Percentiles rank a stretch among this genome's conserved stretches.
These are phyloP conservation scores for Scedosporium aurantiacum DNA, from an alignment of 2,329 filamentous ascomycete genomes.

Conservation along the genomic window DNA sequence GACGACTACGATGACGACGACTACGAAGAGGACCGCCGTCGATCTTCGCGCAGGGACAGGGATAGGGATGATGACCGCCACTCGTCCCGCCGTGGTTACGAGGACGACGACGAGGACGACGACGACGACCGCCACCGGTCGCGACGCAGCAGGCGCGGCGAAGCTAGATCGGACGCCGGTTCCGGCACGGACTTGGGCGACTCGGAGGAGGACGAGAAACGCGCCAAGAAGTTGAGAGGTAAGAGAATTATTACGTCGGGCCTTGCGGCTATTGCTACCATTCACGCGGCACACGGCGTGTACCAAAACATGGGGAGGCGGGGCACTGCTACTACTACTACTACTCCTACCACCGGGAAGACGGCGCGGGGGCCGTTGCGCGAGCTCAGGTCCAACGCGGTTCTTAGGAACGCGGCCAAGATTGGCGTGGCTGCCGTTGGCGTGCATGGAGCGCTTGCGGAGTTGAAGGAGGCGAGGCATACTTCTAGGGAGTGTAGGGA, in stretches of 20 bases:
- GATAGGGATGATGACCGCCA: conserved; percentile 19
- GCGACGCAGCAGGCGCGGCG: conserved; percentile 28
- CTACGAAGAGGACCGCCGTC: conserved; percentile 30
- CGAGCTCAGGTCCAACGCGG: conserved; percentile 44
- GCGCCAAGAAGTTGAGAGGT: conserved; percentile 47
- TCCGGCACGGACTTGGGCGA: conserved; percentile 46
- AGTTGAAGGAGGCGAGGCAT: conserved; percentile 45
- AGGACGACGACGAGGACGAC: conserved; percentile 25
- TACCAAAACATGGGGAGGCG: conserved; percentile 49
- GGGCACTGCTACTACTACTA: too few relatives aligned
- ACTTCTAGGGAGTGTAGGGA: conserved; percentile 34
- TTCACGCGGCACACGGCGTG: conserved; percentile 48
- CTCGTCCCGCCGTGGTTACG: conserved; percentile 15
- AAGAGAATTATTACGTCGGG: conserved; percentile 49
- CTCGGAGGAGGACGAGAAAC: conserved; percentile 45
- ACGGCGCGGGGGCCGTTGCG: conserved; percentile 46
- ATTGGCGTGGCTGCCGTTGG: conserved; percentile 47
- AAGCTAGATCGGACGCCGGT: conserved; percentile 32
- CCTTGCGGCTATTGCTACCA: conserved; percentile 46
- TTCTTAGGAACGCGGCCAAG: conserved; percentile 47
- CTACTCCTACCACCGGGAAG: conserved; percentile 33
- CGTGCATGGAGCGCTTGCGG: conserved; percentile 43
- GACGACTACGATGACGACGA: conserved; percentile 28
- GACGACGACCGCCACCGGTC: conserved; percentile 33
- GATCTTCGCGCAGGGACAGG: conserved; percentile 23